These are phyloP conservation scores for Triangularia verruculosa DNA, from an alignment of 2,329 filamentous ascomycete genomes.

Conservation along the genomic window DNA sequence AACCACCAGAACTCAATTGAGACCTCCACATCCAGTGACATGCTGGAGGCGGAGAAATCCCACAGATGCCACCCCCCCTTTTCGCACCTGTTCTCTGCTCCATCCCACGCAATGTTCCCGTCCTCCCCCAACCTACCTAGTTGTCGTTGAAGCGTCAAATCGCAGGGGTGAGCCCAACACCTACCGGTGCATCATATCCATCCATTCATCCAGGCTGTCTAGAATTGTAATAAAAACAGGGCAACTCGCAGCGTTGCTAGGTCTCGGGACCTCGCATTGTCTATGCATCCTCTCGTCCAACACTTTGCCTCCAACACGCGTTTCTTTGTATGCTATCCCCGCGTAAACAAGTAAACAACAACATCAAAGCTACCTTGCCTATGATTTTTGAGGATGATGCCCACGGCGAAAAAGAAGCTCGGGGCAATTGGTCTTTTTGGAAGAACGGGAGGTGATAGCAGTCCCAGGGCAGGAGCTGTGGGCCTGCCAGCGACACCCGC, in stretches of 20 bases:
- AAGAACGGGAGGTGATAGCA: slow-evolving; percentile 23
- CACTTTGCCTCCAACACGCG: slow-evolving; percentile 9
- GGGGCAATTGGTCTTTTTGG: slow-evolving; percentile 35
- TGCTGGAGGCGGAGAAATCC: background rate
- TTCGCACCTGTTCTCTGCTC: slow-evolving; percentile 14
- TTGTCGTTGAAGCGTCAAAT: slow-evolving; percentile 22
- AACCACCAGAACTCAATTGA: slow-evolving; percentile 1
- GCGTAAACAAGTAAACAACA: slow-evolving; percentile 29
- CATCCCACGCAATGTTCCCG: slow-evolving; percentile 14
- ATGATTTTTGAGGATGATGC: slow-evolving; percentile 29
- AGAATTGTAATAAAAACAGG: slow-evolving; percentile 27
- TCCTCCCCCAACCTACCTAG: slow-evolving; percentile 21
- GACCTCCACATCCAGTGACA: slow-evolving; percentile 17
- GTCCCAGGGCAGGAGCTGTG: slow-evolving; percentile 5
- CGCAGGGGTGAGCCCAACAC: slow-evolving; percentile 28
- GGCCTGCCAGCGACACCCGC: slow-evolving; percentile 20
- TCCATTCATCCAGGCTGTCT: background rate
- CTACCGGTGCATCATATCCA: slow-evolving; percentile 20
- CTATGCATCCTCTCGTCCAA: slow-evolving; percentile 1
- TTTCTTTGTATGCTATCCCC: slow-evolving; percentile 2
- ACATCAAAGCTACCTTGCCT: background rate
- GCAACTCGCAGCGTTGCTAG: slow-evolving; percentile 22
- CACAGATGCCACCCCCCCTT: background rate
- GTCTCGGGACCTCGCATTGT: slow-evolving; percentile 15
- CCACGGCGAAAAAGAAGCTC: slow-evolving; percentile 32